A percentile compares a stretch with the other conserved stretches of the same genome.
Evolutionary conservation across 140 eudicot genomes (phyloP).

Genomic region (Senecio squalidus): DNA sequence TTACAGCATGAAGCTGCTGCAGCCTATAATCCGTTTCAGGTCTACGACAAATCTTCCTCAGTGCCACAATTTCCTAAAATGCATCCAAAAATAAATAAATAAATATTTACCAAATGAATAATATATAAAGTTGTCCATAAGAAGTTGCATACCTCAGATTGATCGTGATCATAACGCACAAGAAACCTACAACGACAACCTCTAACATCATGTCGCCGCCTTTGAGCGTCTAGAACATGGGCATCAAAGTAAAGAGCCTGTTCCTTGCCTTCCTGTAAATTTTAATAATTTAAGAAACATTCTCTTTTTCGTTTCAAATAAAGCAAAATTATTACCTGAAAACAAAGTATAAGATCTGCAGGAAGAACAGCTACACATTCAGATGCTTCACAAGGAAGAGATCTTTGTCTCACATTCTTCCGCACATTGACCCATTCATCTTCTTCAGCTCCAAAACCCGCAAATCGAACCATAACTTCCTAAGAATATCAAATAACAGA

Average conservation of each 20-base stretch:
- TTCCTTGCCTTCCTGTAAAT: constrained; percentile 90
- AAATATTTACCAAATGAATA: background rate
- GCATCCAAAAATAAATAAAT: background rate
- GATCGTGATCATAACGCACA: constrained; percentile 96
- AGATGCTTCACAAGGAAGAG: constrained; percentile 95
- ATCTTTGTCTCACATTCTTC: constrained; percentile 86
- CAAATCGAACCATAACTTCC: constrained; percentile 95
- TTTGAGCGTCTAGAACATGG: constrained; percentile 90
- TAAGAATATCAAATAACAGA: constrained; percentile 20
- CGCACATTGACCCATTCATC: constrained; percentile 93
- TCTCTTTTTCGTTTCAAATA: background rate
- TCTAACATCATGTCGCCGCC: constrained; percentile 94
- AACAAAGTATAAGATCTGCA: constrained; percentile 87
- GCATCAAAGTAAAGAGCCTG: constrained; percentile 99
- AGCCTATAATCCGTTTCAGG: constrained; percentile 91
- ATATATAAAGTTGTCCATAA: background rate
- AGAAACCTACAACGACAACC: constrained; percentile 98
- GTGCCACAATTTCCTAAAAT: constrained; percentile 81
- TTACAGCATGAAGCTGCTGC: constrained; percentile 72
- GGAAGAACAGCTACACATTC: constrained; percentile 94
- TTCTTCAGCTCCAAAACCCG: constrained; percentile 95
- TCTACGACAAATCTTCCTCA: constrained; percentile 82
- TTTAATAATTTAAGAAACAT: background rate
- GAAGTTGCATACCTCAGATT: constrained; percentile 60
- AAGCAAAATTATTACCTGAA: constrained; percentile 49